Evolutionary conservation across 768 basidiomycete species (phyloP), one percentile per base, ranked within the genome.

Genomic region (Ramaria sp.): DNA sequence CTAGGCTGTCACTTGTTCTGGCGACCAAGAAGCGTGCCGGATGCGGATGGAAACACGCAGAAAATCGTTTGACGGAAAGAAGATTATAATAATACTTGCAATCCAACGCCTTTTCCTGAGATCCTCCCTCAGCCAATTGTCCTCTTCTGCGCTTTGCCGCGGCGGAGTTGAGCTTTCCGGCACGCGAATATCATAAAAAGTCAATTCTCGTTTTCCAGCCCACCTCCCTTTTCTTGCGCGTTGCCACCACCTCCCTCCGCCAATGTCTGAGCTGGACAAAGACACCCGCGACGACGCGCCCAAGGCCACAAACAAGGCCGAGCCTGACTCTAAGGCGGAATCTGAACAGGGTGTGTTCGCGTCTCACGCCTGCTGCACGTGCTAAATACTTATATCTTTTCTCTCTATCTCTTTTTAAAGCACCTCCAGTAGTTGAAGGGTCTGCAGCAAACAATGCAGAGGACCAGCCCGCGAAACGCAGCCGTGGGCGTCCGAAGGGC

Each of bases 401-500:
- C 61, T 42, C 55, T 61, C 63, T 67, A 59, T 66, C 68, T 64
- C 51, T 62, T 60, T 60, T 56, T 58, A 58, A 65, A 72, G 75
- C 72, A 66, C 19, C 61, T 37, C 27, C 27, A 27, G 68, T 72
- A 60, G 66, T 75, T 58, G 70, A 74, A 57, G 34, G 45, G 17
- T 47, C 39, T 30, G 41, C 37, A 13, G 17, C 38, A n/a, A 51
- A 41, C 48, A 47, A 41, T 43, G 39, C 30, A 33, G 51, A 52
- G 1, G 37, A 22, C 3, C 7, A 34, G 30, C 46, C 75, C 79
- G 42, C 63, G 67, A 93, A 91, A 74, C 83, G 91, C 65, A 83
- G 88, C 65, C 80, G 92, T 48, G 92, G 92, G 54, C 82, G 92
- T 62, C 92, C 92, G 59, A 90, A 85, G 69, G 91, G 91, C 64